phyloP scores from a whole-genome alignment of 139 green algal species.

The Desmodesmus armatus region DNA sequence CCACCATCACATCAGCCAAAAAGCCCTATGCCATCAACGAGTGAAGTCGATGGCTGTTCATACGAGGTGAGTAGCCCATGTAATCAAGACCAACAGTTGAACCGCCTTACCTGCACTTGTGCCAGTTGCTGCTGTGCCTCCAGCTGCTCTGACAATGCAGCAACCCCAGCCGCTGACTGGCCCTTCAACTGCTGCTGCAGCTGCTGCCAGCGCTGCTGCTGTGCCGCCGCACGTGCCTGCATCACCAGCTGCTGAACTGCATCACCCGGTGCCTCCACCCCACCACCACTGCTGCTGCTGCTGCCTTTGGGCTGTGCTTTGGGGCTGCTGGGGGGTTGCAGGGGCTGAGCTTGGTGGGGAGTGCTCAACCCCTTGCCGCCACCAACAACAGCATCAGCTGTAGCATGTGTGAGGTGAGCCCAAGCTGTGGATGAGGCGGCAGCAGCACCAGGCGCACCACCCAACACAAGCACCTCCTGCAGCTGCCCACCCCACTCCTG shows the following conservation, averaged over 20 bases:
- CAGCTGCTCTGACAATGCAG: not conserved
- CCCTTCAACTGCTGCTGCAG: slow-evolving; percentile 35
- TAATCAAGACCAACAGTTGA: too few relatives aligned
- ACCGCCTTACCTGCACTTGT: not conserved
- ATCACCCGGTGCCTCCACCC: not conserved
- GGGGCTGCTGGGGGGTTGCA: not conserved
- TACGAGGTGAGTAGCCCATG: too few relatives aligned
- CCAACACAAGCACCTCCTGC: too few relatives aligned
- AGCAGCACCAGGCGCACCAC: too few relatives aligned
- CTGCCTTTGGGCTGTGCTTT: not conserved
- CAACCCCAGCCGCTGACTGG: not conserved
- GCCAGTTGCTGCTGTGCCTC: slow-evolving; percentile 6
- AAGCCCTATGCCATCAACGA: too few relatives aligned
- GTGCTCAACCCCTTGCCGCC: too few relatives aligned
- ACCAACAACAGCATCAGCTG: too few relatives aligned
- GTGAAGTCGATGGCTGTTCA: too few relatives aligned
- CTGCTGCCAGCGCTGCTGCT: slow-evolving; percentile 38
- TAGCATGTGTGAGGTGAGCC: too few relatives aligned
- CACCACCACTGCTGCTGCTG: slow-evolving; percentile 1
- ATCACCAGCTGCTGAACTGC: not conserved
- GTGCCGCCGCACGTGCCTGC: not conserved
- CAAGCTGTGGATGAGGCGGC: too few relatives aligned
- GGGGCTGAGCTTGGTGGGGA: not conserved
- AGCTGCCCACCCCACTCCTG: not conserved
- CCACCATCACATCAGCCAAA: too few relatives aligned